These are phyloP conservation scores for Cryptococcus floricola DNA, from an alignment of 1,284 basidiomycete genomes.

Conservation along the genomic window DNA sequence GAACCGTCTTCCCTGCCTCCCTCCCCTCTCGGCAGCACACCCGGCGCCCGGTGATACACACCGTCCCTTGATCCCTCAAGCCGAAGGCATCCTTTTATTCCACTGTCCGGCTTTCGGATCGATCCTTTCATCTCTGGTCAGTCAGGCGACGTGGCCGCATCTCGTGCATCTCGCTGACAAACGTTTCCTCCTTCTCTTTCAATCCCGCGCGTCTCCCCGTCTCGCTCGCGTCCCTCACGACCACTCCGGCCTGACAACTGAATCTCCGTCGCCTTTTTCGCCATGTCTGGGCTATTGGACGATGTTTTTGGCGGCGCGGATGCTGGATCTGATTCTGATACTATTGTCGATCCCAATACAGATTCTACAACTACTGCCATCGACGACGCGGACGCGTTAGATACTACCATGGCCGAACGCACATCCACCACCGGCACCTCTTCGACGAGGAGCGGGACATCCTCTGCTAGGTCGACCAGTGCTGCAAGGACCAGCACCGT, in stretches of 20 bases:
- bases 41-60: too few relatives aligned
- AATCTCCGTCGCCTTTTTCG: not conserved
- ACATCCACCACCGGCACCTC: not conserved
- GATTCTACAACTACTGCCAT: not conserved
- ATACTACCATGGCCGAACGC: not conserved
- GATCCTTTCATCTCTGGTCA: too few relatives aligned
- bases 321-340: not conserved
- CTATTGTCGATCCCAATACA: not conserved
- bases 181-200: too few relatives aligned
- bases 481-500: not conserved
- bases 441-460: not conserved
- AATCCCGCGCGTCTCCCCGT: too few relatives aligned
- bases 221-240: not conserved
- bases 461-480: not conserved
- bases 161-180: too few relatives aligned
- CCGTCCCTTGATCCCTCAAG: too few relatives aligned
- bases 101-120: too few relatives aligned
- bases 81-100: too few relatives aligned
- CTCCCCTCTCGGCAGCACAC: too few relatives aligned
- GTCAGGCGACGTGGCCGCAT: too few relatives aligned
- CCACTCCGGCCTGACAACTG: not conserved
- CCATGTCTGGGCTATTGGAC: slow-evolving; percentile 3
- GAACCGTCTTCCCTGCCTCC: too few relatives aligned
- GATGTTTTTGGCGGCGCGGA: slow-evolving; percentile 1
- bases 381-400: too few relatives aligned